Evolutionary conservation across 139 green algal genomes (phyloP).

Genomic region (Ostreobium quekettii): DNA sequence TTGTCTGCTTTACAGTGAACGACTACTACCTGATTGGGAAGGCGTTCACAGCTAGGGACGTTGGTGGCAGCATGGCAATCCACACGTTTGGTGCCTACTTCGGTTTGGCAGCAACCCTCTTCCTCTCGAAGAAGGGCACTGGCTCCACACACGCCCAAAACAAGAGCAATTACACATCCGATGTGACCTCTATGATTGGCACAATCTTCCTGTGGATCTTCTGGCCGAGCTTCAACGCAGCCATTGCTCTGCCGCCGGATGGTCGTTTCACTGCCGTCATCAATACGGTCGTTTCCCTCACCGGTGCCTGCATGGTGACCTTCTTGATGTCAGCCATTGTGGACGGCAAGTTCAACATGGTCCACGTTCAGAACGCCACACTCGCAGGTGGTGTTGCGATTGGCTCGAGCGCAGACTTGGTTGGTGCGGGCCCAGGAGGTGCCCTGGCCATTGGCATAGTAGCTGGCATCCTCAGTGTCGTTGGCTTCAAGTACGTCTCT

Average conservation of each 20-base stretch:
- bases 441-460: constrained; percentile 11
- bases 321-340: constrained; percentile 12
- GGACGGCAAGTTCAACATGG: constrained; percentile 21
- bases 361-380: constrained; percentile 28
- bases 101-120: constrained; percentile 30
- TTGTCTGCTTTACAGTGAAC: too few species aligned
- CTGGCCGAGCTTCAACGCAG: constrained; percentile 30
- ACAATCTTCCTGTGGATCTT: constrained; percentile 49
- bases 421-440: constrained; percentile 14
- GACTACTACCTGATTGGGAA: too few species aligned
- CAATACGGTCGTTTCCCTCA: constrained; percentile 22
- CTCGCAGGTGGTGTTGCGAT: constrained; percentile 24
- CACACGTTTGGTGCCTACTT: constrained; percentile 46
- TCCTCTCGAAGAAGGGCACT: constrained; percentile 20
- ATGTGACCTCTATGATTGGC: constrained; percentile 44
- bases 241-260: constrained; percentile 15
- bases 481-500: constrained; percentile 10
- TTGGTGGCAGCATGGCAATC: constrained; percentile 35
- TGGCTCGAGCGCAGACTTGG: constrained; percentile 20
- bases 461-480: constrained; percentile 18
- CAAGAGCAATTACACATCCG: constrained; percentile 23
- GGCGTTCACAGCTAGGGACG: too few species aligned
- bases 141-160: constrained; percentile 32
- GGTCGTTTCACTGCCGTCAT: constrained; percentile 18
- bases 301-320: constrained; percentile 19